phyloP scores from a whole-genome alignment of 805 yeast genomes.

The Starmerella cellae region DNA sequence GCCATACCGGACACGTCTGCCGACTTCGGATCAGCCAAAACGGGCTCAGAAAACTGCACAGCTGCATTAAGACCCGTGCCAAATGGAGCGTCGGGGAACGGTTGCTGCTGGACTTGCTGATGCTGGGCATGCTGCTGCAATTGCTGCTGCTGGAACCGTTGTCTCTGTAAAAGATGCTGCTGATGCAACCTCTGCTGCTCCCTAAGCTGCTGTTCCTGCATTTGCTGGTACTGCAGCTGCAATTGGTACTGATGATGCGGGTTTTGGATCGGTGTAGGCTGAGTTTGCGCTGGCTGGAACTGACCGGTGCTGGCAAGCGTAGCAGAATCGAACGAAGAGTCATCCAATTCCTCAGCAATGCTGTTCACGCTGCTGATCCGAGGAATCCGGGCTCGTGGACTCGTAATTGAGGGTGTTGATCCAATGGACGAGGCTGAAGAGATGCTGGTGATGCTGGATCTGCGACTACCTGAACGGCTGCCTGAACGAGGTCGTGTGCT shows the following conservation, averaged over 20 bases:
- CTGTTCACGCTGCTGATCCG: slow-evolving; percentile 10
- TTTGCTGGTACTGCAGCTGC: background rate
- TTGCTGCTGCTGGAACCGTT: background rate
- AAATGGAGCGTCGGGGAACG: background rate
- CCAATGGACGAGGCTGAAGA: slow-evolving; percentile 2
- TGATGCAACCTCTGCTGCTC: background rate
- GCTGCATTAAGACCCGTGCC: too few relatives aligned
- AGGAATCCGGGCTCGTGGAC: slow-evolving; percentile 11
- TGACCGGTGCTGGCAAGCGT: background rate
- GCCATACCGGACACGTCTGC: background rate
- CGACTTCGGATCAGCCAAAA: background rate
- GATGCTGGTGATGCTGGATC: slow-evolving; percentile 9
- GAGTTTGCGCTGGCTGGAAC: background rate
- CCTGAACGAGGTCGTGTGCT: background rate
- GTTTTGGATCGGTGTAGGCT: background rate
- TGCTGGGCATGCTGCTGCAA: background rate
- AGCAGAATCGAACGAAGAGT: background rate
- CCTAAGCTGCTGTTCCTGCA: background rate
- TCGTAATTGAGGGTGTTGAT: slow-evolving; percentile 2
- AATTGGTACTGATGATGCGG: background rate
- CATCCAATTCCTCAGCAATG: slow-evolving; percentile 3
- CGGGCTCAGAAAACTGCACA: too few relatives aligned
- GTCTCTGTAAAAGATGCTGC: background rate
- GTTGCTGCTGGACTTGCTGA: background rate
- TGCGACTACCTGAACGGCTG: slow-evolving; percentile 4